Base-by-base conservation (phyloP, 2,329 filamentous ascomycete genomes). In the Alternaria metachromatica region DNA sequence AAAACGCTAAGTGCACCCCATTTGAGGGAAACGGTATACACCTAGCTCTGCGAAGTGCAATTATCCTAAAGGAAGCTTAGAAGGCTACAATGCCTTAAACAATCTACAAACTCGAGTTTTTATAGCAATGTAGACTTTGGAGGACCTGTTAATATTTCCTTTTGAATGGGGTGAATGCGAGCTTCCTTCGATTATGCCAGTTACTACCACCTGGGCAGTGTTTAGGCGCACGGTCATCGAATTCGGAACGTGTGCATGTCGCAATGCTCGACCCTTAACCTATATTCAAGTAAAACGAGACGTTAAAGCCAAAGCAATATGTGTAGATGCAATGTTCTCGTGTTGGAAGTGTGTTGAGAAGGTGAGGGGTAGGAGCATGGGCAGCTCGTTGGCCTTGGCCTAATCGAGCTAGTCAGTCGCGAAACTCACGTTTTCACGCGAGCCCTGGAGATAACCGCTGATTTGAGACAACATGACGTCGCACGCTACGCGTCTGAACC, bases 401-500 rank as follows among this genome's bases (percentile, higher is more conserved):
- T 11, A 49, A 59, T 44, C 25, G 11, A 25, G 60, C 30, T 63
- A 61, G 46, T 41, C 9, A 26, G 25, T 12, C 15, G 23, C 51
- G 15, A 54, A 43, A 30, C 49, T 33, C 58, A 49, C 53, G 58
- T 58, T 58, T 62, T 55, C 58, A 43, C 48, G 48, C 33, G 54
- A 21, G 21, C 21, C 21, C 21, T 21, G 21, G 21, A 54, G 12
- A 48, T 49, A 50, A 30, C 33, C 48, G 41, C 33, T 9, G 28
- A 7, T 48, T 53, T 28, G 20, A 46, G 53, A 50, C 33, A 54
- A 20, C 44, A 49, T 58, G 54, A 64, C 48, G 48, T 48, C 49
- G 28, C 59, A 55, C 20, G n/a, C 43, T 33, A 43, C 54, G 55
- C 49, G 28, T 46, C 41, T 21, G 15, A 30, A 18, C 13, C 15